Conservation (phyloP, 345 rosid genomes). For the Cardamine resedifolia region DNA sequence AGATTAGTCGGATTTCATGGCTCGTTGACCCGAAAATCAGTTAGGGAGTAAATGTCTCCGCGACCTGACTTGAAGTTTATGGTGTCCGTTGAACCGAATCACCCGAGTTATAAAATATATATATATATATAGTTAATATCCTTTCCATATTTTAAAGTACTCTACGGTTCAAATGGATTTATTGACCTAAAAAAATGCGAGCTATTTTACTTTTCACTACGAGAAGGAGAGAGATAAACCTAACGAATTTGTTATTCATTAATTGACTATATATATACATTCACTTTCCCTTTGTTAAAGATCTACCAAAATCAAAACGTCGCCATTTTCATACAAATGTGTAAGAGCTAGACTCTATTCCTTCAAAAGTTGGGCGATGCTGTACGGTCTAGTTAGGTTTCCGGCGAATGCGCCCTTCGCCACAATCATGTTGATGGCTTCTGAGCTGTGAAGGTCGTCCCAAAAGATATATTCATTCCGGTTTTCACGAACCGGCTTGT, state of each 20-base stretch:
- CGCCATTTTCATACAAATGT: neutral
- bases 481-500: constrained; percentile 37
- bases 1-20: too few relatives aligned
- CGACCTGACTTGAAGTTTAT: too few relatives aligned
- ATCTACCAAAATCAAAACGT: neutral
- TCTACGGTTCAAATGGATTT: too few relatives aligned
- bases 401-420: constrained; percentile 34
- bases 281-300: neutral
- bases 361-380: constrained; percentile 23
- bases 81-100: too few relatives aligned
- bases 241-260: neutral
- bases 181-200: neutral
- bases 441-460: constrained; percentile 54
- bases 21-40: too few relatives aligned
- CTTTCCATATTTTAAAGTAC: neutral
- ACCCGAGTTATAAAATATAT: too few relatives aligned
- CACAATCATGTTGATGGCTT: constrained; percentile 30
- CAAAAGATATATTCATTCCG: constrained; percentile 39
- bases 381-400: constrained; percentile 18
- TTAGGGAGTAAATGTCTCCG: too few relatives aligned
- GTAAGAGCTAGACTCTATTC: constrained; percentile 3
- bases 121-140: too few relatives aligned
- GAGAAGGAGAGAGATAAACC: neutral
- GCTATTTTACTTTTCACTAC: neutral
- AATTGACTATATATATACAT: neutral